Evolutionary conservation across 306 rosid genomes (phyloP), one percentile per base, ranked within the genome.

Genomic region (Acacia confusa): DNA sequence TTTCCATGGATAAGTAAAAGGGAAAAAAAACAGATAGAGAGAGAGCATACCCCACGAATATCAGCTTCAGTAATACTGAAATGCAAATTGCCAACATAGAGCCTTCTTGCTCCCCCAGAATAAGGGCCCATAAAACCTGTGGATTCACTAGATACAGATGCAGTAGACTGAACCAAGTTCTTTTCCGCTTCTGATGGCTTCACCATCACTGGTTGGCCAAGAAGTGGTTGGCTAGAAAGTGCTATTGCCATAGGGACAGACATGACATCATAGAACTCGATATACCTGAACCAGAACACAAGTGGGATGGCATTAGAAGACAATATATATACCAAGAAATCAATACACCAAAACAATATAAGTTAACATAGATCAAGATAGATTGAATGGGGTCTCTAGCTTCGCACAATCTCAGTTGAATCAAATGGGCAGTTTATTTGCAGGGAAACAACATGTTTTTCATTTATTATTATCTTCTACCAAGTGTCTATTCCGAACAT

Each of bases 171-270:
- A 77, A 88, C 98, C 75, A 93, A 90, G 89, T 95, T 95, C 86
- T 95, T 95, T 86, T 95, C 99, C 28, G 99, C 99, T 92, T 95
- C 99, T 57, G 99, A 95, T 84, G 99, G 99, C 85, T 95, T 95
- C 79, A 95, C 99, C 99, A 95, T 95, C 78, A 95, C 99, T 74
- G 98, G 99, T 81, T 88, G 94, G 83, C 97, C 85, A 57, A 89
- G 97, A 81, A 95, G 90, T 72, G 87, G 92, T 88, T 93, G 99
- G 45, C 99, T 97, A 48, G 99, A 92, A 71, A 95, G 97, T 50
- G 99, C 99, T 79, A 95, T 95, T 48, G 99, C 98, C 99, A 95
- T 95, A 70, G 99, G 99, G 65, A 95, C 99, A 70, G 99, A 93
- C 99, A 95, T 95, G 58, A 82, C 90, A 86, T 95, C 99, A 61